Evolutionary conservation across 129 eudicot species (phyloP).

Genomic region (Saposhnikovia divaricata): DNA sequence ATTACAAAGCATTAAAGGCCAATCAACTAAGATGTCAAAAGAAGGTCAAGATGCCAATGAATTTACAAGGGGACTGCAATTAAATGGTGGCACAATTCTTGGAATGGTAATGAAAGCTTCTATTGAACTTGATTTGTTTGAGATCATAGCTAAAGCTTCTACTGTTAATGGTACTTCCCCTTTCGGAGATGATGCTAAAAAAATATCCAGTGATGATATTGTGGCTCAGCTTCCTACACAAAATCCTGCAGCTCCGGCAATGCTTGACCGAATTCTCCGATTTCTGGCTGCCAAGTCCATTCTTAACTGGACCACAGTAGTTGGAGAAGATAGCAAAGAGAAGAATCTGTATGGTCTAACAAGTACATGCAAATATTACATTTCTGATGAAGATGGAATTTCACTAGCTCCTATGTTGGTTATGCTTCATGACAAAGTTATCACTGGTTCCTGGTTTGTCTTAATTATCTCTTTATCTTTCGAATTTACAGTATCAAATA

Average conservation of each 20-base stretch:
- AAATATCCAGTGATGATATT: background rate
- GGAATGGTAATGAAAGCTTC: conserved; percentile 19
- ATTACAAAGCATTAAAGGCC: background rate
- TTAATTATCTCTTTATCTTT: background rate
- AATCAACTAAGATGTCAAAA: background rate
- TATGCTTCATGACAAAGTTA: conserved; percentile 18
- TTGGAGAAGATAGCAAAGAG: conserved; percentile 14
- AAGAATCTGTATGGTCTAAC: conserved; percentile 20
- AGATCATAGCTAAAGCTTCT: conserved; percentile 18
- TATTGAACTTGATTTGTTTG: conserved; percentile 24
- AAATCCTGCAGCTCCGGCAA: conserved; percentile 20
- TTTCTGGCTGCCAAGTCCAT: conserved; percentile 21
- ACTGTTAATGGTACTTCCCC: background rate
- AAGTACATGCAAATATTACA: conserved; percentile 18
- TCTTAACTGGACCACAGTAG: conserved; percentile 5
- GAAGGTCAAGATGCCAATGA: background rate
- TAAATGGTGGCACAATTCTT: conserved; percentile 2
- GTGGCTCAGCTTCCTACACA: conserved; percentile 16
- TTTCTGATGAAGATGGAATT: conserved; percentile 26
- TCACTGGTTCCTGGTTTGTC: conserved; percentile 19
- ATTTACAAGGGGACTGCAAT: background rate
- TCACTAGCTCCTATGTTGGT: conserved; percentile 24
- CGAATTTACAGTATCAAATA: background rate
- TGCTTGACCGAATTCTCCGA: conserved; percentile 33
- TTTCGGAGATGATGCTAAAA: background rate